Evolutionary conservation across 2,329 filamentous ascomycete genomes (phyloP).

Genomic region (Arachnomyces sp.): DNA sequence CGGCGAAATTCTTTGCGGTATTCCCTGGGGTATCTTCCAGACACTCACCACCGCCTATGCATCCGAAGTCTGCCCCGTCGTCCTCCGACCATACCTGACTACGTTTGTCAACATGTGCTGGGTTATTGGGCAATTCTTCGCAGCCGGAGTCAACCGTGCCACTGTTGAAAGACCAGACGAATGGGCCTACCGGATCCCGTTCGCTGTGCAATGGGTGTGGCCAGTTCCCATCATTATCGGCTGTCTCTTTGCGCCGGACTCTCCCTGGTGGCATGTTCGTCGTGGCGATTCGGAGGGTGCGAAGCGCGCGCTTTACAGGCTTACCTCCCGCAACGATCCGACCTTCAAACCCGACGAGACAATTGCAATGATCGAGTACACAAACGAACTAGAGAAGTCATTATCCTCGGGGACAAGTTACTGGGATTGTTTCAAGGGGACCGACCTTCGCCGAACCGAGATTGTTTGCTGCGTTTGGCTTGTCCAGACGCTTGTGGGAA

Average conservation of each 20-base stretch:
- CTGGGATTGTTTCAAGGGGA: constrained; percentile 24
- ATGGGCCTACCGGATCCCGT: constrained; percentile 33
- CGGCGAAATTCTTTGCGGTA: constrained; percentile 32
- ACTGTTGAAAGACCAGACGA: constrained; percentile 20
- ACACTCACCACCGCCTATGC: constrained; percentile 32
- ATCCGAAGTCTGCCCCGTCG: constrained; percentile 30
- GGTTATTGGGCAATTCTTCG: constrained; percentile 35
- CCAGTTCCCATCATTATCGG: constrained; percentile 17
- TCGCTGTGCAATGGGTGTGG: constrained; percentile 28
- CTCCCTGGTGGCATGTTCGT: constrained; percentile 34
- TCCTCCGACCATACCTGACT: constrained; percentile 25
- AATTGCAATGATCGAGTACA: constrained; percentile 33
- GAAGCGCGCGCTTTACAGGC: constrained; percentile 19
- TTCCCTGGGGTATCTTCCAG: constrained; percentile 31
- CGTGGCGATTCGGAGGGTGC: constrained; percentile 29
- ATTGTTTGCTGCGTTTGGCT: constrained; percentile 32
- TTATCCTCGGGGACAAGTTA: constrained; percentile 16
- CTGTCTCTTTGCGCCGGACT: constrained; percentile 24
- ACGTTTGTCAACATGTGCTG: constrained; percentile 36
- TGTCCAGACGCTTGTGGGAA: constrained; percentile 25
- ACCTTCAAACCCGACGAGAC: constrained; percentile 22
- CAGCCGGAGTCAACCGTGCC: constrained; percentile 26
- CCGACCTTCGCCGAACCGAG: constrained; percentile 33
- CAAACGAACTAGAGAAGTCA: constrained; percentile 24
- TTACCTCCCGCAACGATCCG: constrained; percentile 19